A percentile compares a stretch with the other conserved stretches of the same genome.
phyloP scores from a whole-genome alignment of 2,329 filamentous ascomycete genomes.

The Fusarium tupiense region DNA sequence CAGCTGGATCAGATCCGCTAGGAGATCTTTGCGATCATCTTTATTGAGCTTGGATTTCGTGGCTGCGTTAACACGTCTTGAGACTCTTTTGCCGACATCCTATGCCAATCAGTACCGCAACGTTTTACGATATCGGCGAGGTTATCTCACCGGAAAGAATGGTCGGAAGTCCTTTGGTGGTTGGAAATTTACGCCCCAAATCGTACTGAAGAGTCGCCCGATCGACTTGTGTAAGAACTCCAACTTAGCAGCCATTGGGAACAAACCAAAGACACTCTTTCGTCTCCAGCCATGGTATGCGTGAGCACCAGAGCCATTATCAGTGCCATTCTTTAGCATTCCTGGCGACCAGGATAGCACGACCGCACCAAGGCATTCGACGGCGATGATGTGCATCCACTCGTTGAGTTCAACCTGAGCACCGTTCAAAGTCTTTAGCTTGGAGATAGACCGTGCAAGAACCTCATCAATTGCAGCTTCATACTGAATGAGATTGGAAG shows the following conservation, averaged over 20 bases:
- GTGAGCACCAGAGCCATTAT: slow-evolving; percentile 58
- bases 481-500: slow-evolving; percentile 54
- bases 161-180: slow-evolving; percentile 56
- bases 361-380: slow-evolving; percentile 61
- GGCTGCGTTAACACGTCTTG: slow-evolving; percentile 47
- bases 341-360: slow-evolving; percentile 64
- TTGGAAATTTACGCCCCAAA: slow-evolving; percentile 58
- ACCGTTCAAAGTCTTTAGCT: slow-evolving; percentile 50
- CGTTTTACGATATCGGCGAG: fast-evolving
- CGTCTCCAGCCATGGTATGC: slow-evolving; percentile 62
- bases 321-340: slow-evolving; percentile 54
- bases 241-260: slow-evolving; percentile 54
- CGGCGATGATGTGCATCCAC: slow-evolving; percentile 66
- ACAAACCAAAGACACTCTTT: slow-evolving; percentile 63
- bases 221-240: slow-evolving; percentile 51
- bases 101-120: slow-evolving; percentile 12
- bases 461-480: slow-evolving; percentile 55
- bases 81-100: slow-evolving; percentile 49
- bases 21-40: slow-evolving; percentile 52
- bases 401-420: slow-evolving; percentile 59
- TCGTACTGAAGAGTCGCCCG: slow-evolving; percentile 52
- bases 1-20: slow-evolving; percentile 58
- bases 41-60: slow-evolving; percentile 43
- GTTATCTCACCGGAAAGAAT: slow-evolving; percentile 58
- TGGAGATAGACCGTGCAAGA: slow-evolving; percentile 48